Evolutionary conservation across 805 yeast species (phyloP), one percentile per base, ranked within the genome.

Genomic region (Schwanniomyces pseudopolymorphus): DNA sequence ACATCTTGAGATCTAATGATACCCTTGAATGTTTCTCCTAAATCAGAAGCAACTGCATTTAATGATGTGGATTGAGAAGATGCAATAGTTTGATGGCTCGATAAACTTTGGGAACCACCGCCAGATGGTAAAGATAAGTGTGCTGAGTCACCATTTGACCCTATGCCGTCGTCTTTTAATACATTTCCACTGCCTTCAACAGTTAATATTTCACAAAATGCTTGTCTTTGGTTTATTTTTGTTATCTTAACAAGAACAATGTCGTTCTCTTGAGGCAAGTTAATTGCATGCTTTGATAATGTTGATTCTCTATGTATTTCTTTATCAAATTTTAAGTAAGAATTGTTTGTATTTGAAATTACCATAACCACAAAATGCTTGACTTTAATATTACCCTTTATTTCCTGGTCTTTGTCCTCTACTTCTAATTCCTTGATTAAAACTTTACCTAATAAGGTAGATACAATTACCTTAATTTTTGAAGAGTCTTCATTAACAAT

Each of bases 11-110:
- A 74, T 57, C 98, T 73, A 40, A 91, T 84, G 6, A 89, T 75
- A 0, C 95, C 98, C 57, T 86, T 89, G 69, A 87, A 91, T 19
- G 87, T 87, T 59, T 91, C 97, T 2, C 96, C 97, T 27, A 87
- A 67, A 56, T 89, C 96, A 21, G 79, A 70, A 2, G 87, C 76
- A 44, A 59, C 59, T 3, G 72, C 72, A 33, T 58, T 66, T 8
- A 62, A 36, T 43, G 59, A 46, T 1, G 69, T 55, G 37, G 79
- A 74, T 42, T 81, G 75, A 13, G 66, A 55, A 14, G 70, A 61
- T 2, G 77, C 77, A 7, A 69, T 58, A 5, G 72, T 58, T 14
- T 59, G 64, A 49, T 67, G 68, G 19, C 63, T 62, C 11, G 63
- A 58, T 38, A 67, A 58, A 13, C 66, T 59, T 45, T 67, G 83